Evolutionary conservation across 495 filamentous ascomycete genomes (phyloP).

Genomic region (Lophium mytilinum): DNA sequence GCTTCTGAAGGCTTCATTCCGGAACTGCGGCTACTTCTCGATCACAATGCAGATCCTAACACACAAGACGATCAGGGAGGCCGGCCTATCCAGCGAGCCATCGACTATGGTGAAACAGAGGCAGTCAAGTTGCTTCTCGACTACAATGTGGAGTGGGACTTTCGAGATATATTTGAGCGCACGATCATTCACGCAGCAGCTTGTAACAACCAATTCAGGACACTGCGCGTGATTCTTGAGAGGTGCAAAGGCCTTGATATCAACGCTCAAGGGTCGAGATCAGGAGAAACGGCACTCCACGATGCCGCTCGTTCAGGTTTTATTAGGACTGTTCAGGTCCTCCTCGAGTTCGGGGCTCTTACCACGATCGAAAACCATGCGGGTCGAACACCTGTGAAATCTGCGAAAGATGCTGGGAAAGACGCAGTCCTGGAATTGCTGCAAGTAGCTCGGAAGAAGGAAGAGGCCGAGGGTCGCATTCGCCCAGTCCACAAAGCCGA

Average conservation of each 20-base stretch:
- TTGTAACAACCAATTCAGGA: slow-evolving; percentile 2
- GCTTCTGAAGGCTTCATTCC: background rate
- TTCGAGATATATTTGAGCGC: slow-evolving; percentile 4
- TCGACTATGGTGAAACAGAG: slow-evolving; percentile 4
- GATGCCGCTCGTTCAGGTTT: slow-evolving; percentile 4
- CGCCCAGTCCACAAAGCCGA: slow-evolving; percentile 5
- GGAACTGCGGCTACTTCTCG: background rate
- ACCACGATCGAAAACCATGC: slow-evolving; percentile 7
- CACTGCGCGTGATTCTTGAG: slow-evolving; percentile 6
- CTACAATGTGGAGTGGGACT: slow-evolving; percentile 7
- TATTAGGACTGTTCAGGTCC: slow-evolving; percentile 1
- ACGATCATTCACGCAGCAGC: slow-evolving; percentile 8
- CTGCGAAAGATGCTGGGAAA: slow-evolving; percentile 8
- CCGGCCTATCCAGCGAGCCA: slow-evolving; percentile 5
- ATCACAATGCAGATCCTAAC: slow-evolving; percentile 1
- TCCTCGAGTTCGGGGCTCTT: slow-evolving; percentile 15
- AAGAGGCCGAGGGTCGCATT: background rate
- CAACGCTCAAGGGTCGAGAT: slow-evolving; percentile 3
- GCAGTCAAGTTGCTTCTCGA: slow-evolving; percentile 6
- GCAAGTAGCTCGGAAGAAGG: slow-evolving; percentile 7
- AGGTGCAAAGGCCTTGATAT: slow-evolving; percentile 9
- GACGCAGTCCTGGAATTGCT: slow-evolving; percentile 1
- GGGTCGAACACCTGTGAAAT: slow-evolving; percentile 8
- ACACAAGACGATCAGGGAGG: slow-evolving; percentile 2
- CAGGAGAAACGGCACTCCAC: slow-evolving; percentile 13